Evolutionary conservation across 345 rosid genomes (phyloP), one percentile per base, ranked within the genome.

Genomic region (Viola odorata): DNA sequence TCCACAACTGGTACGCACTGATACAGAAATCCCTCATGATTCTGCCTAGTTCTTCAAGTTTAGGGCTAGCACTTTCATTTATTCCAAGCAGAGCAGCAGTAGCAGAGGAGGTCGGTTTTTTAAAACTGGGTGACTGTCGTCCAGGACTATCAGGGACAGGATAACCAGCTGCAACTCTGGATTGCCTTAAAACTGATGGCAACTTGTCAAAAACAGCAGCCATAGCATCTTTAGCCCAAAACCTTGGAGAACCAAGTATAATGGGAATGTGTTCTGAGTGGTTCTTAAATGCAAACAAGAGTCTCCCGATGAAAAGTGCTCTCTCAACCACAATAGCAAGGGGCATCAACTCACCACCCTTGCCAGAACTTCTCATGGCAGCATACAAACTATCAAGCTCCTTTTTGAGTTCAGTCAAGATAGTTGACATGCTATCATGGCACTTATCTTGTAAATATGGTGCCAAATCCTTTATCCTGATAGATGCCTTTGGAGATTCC

Each of bases 1-100:
- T 91, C 99, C 99, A 91, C 81, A 94, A 77, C 63, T 69, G 73
- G 67, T 91, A 89, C 65, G 99, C 99, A 82, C 76, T 86, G 63
- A 88, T 81, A 80, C 89, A 85, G 57, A 94, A 75, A 72, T 88
- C 92, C 61, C 76, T 84, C 49, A 76, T 82, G 50, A 69, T 75
- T 77, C 42, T 75, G 60, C 64, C 64, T 66, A 94, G 83, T 48
- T 84, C 92, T 41, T 91, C 88, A 54, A 86, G 83, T 61, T 85
- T 86, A 0, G 86, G 92, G 74, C 87, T 86, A 55, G 82, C 73
- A 69, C 73, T 82, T 66, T 94, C 97, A 69, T 78, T 89, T 45
- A 91, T 82, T 76, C 96, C 86, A 45, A 91, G 89, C 74, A 94
- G 71, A 65, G 95, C 96, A 63, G 87, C 81, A 64, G 80, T 84